Conservation (phyloP, 2,329 filamentous ascomycete genomes). For the Rhynchosporium graminicola region DNA sequence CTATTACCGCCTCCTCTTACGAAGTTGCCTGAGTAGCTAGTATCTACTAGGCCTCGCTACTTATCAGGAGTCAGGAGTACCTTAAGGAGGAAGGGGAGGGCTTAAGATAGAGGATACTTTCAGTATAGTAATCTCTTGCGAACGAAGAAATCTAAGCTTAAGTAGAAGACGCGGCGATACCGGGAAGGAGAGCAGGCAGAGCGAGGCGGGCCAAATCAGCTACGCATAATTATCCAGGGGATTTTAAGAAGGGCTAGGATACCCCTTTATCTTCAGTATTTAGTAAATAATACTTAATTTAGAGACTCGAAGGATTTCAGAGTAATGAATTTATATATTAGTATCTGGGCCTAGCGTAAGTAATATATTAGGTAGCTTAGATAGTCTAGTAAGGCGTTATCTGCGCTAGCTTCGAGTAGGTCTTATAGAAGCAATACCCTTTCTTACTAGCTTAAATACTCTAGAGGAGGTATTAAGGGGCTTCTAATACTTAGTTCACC, state of each 20-base stretch:
- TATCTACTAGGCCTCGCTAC: too few species aligned
- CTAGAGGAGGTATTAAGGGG: neutral
- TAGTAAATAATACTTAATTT: neutral
- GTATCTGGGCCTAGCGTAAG: neutral
- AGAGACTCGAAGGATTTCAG: neutral
- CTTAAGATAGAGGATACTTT: too few species aligned
- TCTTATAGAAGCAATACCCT: too few species aligned
- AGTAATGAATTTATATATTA: neutral
- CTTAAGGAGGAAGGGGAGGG: too few species aligned
- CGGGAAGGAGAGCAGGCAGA: neutral
- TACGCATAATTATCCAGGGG: neutral
- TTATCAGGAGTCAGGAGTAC: too few species aligned
- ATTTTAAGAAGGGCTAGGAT: neutral
- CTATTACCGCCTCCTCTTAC: too few species aligned
- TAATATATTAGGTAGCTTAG: neutral
- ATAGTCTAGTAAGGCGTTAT: too few species aligned
- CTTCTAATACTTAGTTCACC: neutral
- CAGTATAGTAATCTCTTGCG: too few species aligned
- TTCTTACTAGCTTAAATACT: too few species aligned
- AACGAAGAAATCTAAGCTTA: neutral
- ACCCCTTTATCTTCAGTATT: neutral
- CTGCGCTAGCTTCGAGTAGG: too few species aligned
- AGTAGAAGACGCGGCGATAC: neutral
- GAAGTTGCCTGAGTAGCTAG: too few species aligned
- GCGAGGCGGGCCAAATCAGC: neutral